These are phyloP conservation scores for Setaria viridis DNA, from an alignment of 202 grass and related monocot genomes.

Conservation along the genomic window DNA sequence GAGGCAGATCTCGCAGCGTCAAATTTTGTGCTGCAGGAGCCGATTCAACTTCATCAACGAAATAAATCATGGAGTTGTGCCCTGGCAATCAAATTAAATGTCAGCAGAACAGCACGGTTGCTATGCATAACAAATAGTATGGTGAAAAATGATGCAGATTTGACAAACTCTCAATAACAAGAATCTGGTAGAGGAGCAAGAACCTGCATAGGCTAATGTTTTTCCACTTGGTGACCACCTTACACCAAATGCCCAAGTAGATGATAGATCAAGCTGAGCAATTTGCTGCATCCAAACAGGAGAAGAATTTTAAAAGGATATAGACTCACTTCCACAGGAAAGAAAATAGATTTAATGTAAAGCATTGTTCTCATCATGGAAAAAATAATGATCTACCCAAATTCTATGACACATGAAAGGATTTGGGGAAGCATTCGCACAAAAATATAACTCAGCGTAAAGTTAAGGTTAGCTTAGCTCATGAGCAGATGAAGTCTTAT, in stretches of 20 bases:
- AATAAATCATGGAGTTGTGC: conserved; percentile 98
- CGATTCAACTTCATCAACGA: conserved; percentile 87
- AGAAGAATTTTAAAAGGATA: conserved; percentile 20
- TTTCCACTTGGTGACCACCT: conserved; percentile 96
- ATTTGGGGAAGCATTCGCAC: not conserved
- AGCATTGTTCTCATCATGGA: not conserved
- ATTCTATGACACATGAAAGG: not conserved
- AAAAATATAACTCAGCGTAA: conserved; percentile 14
- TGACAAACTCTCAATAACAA: conserved; percentile 35
- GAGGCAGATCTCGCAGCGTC: conserved; percentile 87
- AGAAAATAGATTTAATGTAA: not conserved
- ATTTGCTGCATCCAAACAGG: conserved; percentile 76
- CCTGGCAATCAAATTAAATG: conserved; percentile 56
- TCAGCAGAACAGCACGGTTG: not conserved
- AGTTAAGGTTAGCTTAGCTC: conserved; percentile 16
- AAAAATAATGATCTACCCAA: conserved; percentile 11
- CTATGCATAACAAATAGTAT: not conserved
- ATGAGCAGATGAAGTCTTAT: conserved; percentile 8
- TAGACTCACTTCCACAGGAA: conserved; percentile 3
- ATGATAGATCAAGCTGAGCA: conserved; percentile 91
- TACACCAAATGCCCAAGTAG: conserved; percentile 95
- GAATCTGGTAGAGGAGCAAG: conserved; percentile 14
- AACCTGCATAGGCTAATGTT: conserved; percentile 95
- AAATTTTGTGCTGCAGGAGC: conserved; percentile 89
- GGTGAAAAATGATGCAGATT: conserved; percentile 14